Percentiles rank a stretch among this genome's conserved stretches.
These are phyloP conservation scores for Calonectria naviculata DNA, from an alignment of 2,329 filamentous ascomycete genomes.

Conservation along the genomic window DNA sequence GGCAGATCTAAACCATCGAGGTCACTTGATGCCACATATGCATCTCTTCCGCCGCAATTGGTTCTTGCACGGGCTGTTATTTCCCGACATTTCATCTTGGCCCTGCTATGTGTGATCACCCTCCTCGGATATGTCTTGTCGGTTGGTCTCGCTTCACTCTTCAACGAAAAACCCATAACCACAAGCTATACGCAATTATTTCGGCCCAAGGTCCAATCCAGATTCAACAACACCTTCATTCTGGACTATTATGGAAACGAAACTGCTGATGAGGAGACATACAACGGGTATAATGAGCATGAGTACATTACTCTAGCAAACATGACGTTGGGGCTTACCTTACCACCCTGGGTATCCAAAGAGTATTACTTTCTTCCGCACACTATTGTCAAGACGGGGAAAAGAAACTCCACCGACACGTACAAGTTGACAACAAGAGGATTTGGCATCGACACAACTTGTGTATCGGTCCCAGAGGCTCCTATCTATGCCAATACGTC, in stretches of 20 bases:
- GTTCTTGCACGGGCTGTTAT: neutral
- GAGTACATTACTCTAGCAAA: neutral
- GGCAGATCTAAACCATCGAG: neutral
- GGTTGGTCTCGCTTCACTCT: neutral
- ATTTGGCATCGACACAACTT: neutral
- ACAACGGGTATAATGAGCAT: neutral
- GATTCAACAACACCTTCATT: neutral
- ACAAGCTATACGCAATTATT: neutral
- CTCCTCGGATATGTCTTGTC: neutral
- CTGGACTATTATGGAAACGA: neutral
- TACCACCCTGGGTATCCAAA: neutral
- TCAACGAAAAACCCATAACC: neutral
- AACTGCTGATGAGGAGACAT: neutral
- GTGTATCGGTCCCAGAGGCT: neutral
- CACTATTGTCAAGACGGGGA: neutral
- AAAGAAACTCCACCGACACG: neutral
- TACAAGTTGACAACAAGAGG: neutral
- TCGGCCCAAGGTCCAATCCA: neutral
- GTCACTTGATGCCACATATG: neutral
- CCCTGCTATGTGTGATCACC: neutral
- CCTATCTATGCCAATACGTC: neutral
- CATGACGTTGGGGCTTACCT: neutral
- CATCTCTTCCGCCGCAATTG: neutral
- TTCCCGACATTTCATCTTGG: neutral
- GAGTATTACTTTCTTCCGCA: slow-evolving; percentile 2